Evolutionary conservation across 2,329 filamentous ascomycete genomes (phyloP).

Genomic region (Rhynchosporium agropyri): DNA sequence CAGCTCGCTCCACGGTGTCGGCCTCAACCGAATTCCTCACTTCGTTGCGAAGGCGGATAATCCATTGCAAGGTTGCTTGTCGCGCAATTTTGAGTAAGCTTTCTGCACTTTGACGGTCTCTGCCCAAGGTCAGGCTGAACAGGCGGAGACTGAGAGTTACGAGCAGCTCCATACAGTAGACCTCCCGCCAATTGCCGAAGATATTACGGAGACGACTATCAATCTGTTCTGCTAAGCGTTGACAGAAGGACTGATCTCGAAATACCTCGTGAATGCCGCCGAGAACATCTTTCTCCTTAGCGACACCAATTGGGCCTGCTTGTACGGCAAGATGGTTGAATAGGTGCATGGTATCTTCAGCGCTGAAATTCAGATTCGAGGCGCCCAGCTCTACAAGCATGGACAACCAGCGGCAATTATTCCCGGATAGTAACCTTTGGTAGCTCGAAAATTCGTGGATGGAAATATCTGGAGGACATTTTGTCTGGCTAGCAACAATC

Average conservation of each 20-base stretch:
- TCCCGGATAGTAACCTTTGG: conserved; percentile 48
- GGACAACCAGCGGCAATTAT: conserved; percentile 49
- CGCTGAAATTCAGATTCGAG: conserved; percentile 61
- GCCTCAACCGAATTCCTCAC: conserved; percentile 46
- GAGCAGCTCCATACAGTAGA: conserved; percentile 58
- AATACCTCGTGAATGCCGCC: conserved; percentile 55
- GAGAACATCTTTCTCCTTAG: conserved; percentile 39
- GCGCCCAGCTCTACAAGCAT: conserved; percentile 53
- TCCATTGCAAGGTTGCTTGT: conserved; percentile 53
- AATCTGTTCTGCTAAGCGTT: conserved; percentile 51
- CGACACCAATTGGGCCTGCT: conserved; percentile 50
- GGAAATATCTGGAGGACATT: conserved; percentile 49
- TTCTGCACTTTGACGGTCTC: conserved; percentile 21
- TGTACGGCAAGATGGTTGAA: conserved; percentile 57
- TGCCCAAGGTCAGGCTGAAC: conserved; percentile 35
- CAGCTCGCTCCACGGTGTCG: conserved; percentile 45
- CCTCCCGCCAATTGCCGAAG: conserved; percentile 59
- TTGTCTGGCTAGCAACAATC: conserved; percentile 48
- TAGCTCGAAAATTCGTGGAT: conserved; percentile 53
- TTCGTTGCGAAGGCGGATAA: conserved; percentile 50
- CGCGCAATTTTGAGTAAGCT: conserved; percentile 48
- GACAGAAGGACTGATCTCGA: conserved; percentile 52
- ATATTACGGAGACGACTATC: conserved; percentile 50
- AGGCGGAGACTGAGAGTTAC: conserved; percentile 53
- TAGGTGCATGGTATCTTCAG: conserved; percentile 52